Evolutionary conservation across 2,329 filamentous ascomycete genomes (phyloP).

Genomic region (Eutypella sp.): DNA sequence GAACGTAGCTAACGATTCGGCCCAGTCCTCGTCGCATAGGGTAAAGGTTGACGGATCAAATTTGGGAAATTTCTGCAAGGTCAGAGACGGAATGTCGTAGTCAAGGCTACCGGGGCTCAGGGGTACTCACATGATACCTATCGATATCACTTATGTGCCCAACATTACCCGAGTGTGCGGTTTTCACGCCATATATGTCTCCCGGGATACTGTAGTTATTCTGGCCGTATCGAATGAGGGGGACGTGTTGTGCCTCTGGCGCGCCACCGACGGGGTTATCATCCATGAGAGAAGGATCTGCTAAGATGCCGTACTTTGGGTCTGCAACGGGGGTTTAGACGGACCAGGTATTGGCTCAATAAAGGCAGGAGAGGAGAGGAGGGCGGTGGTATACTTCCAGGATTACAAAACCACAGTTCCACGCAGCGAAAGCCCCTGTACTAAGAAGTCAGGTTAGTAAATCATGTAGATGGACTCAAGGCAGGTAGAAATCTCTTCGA

Average conservation of each 20-base stretch:
- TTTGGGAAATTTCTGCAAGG: not conserved
- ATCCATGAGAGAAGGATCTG: too few relatives aligned
- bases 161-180: not conserved
- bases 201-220: not conserved
- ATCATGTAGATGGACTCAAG: too few relatives aligned
- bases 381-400: too few relatives aligned
- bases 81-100: not conserved
- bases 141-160: not conserved
- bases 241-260: not conserved
- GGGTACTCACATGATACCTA: not conserved
- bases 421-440: too few relatives aligned
- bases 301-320: too few relatives aligned
- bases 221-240: not conserved
- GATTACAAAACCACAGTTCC: too few relatives aligned
- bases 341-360: too few relatives aligned
- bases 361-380: too few relatives aligned
- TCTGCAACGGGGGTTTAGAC: too few relatives aligned
- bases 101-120: not conserved
- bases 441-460: too few relatives aligned
- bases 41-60: not conserved
- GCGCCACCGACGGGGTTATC: not conserved
- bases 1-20: not conserved
- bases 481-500: too few relatives aligned
- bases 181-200: not conserved
- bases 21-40: not conserved